phyloP scores from a whole-genome alignment of 176 grass and related monocot species.

The Phoenix dactylifera region DNA sequence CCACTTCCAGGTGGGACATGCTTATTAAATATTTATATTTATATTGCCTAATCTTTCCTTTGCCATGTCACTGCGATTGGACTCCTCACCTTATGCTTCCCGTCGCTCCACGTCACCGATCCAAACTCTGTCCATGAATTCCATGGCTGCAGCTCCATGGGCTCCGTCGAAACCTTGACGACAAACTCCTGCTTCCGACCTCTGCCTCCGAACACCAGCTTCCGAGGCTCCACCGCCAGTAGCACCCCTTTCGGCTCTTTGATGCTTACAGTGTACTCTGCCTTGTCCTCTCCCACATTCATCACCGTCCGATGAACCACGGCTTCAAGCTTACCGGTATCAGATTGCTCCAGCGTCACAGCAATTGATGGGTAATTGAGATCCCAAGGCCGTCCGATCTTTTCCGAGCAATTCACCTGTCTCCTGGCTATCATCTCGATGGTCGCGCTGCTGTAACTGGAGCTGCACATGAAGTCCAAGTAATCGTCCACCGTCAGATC shows the following conservation, averaged over 20 bases:
- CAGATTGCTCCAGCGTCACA: background rate
- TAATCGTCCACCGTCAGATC: conserved; percentile 9
- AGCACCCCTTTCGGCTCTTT: background rate
- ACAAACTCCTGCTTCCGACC: background rate
- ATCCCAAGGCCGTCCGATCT: background rate
- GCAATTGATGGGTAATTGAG: conserved; percentile 19
- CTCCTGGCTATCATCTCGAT: background rate
- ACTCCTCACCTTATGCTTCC: conserved; percentile 3
- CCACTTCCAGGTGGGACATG: too few relatives aligned
- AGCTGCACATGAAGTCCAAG: conserved; percentile 11
- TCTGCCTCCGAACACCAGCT: background rate
- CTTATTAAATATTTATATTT: too few relatives aligned
- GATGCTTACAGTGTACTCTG: background rate
- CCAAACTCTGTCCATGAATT: conserved; percentile 3
- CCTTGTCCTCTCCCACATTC: background rate
- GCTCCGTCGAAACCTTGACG: background rate
- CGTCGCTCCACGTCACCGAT: background rate
- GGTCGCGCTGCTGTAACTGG: background rate
- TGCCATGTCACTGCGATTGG: conserved; percentile 4
- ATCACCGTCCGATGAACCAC: background rate
- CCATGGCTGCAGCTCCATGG: background rate
- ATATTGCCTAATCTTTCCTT: background rate
- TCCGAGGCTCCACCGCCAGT: conserved; percentile 1
- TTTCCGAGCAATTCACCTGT: background rate
- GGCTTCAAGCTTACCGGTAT: background rate